Evolutionary conservation across 2,329 filamentous ascomycete genomes (phyloP), one percentile per base, ranked within the genome.

Genomic region (Purpureocillium lavendulum): DNA sequence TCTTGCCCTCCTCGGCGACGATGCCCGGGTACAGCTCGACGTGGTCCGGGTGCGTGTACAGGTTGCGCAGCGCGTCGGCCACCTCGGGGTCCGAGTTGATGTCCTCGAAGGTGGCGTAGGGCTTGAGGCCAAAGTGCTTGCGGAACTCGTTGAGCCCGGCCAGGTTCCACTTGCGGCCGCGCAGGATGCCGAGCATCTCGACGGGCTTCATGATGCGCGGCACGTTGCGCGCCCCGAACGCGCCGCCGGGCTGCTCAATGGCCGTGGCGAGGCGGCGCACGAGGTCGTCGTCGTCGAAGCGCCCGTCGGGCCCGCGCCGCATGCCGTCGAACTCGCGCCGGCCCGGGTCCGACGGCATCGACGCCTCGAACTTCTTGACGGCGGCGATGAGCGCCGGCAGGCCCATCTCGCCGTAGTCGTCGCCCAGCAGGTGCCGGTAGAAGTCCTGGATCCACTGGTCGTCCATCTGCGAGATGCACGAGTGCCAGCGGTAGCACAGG

Each of bases 401-500:
- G 10, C 68, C 67, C 35, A 89, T 64, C 8, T 75, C 61, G 33
- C 70, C 54, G 41, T 80, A 78, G 36, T 73, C 71, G 46, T 61
- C 55, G 1, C 61, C 61, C 0, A 87, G 79, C 2, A 86, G 58
- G 32, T 75, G 62, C 2, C 64, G 58, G 54, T 84, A 87, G 44
- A 85, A 71, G 11, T 81, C 68, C 49, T 87, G 73, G 16, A 87
- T 83, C 86, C 87, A 94, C 48, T 80, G 71, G 53, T 92, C 87
- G 51, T 94, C 87, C 46, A 76, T 79, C 33, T 56, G 54, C 16
- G 58, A 77, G 49, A 92, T 84, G 49, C 82, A 80, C 3, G 85
- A 87, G 64, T 94, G 87, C 86, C 87, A 94, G 46, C 87, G 74
- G 59, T 94, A 94, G 49, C 84, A 83, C 9, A 94, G 70, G 55